Conservation (phyloP, 306 rosid genomes). For the Parietaria judaica region DNA sequence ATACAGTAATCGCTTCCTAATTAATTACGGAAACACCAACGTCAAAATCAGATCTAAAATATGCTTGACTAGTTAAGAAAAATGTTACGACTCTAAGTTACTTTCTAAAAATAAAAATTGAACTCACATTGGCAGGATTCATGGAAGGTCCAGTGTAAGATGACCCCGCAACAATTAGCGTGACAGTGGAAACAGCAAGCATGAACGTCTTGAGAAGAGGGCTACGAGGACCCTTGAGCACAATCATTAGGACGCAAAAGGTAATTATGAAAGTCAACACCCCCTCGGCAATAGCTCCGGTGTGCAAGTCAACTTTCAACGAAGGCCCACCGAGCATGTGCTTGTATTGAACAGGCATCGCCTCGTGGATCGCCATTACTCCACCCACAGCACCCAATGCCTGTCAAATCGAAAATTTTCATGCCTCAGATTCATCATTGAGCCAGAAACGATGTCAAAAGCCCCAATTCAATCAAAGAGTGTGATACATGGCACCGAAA, state of each 20-base stretch:
- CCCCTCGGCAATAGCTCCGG: conserved; percentile 77
- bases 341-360: conserved; percentile 52
- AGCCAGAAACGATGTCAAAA: too few species aligned
- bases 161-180: conserved; percentile 50
- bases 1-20: too few species aligned
- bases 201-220: conserved; percentile 49
- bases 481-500: too few species aligned
- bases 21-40: too few species aligned
- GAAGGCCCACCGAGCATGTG: conserved; percentile 82
- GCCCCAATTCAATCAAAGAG: too few species aligned
- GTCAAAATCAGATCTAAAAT: too few species aligned
- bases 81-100: too few species aligned
- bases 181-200: conserved; percentile 45
- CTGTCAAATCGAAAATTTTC: conserved; percentile 22
- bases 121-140: conserved; percentile 88
- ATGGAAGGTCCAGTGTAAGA: conserved; percentile 77
- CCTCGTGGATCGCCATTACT: conserved; percentile 60
- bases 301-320: conserved; percentile 73
- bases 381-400: conserved; percentile 86
- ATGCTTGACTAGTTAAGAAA: too few species aligned
- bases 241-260: conserved; percentile 56
- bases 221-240: conserved; percentile 70
- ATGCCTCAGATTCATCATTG: background rate
- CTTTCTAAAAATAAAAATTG: too few species aligned
- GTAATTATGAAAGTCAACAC: conserved; percentile 64